Base-by-base conservation (phyloP, 2,329 filamentous ascomycete species). In the Aspergillus unguis region DNA sequence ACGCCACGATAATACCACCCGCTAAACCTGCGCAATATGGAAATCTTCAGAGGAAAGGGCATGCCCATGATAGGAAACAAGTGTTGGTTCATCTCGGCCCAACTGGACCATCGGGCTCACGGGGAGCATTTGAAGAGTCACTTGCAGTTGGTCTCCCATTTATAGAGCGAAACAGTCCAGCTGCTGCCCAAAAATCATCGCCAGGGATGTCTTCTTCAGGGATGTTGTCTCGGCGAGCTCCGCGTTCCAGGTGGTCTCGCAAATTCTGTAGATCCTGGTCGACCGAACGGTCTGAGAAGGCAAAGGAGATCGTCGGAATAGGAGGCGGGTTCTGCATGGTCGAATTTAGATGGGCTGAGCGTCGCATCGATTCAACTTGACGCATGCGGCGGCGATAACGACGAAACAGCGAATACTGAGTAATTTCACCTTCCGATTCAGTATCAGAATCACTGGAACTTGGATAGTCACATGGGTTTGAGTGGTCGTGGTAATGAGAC, bases 111-210 rank as follows among this genome's bases (percentile, higher is more conserved):
- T 65, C 60, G 40, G 55, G 9, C 27, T 49, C 50, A 17, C 64
- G 60, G n/a, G 58, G 55, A 17, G 58, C 57, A 25, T 58, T 58
- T 27, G 55, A 48, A 25, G 63, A 62, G n/a, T 66, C 55, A 26
- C 57, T 59, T 26, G 58, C 58, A 46, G 59, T 62, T 38, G 68
- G 56, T 47, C 66, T 62, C 28, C 64, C 65, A 46, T 63, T 62
- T 36, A 72, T 62, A 10, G 78, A 85, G 57, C 85, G 81, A 63
- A 78, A 85, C 58, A 89, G 77, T 38, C 86, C 86, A 53, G 80
- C 85, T 62, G 83, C 80, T 53, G 83, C 82, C 90, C 90, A 95
- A 84, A 87, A 92, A 58, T 90, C 85, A 56, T 94, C 88, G 17
- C 17, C 17, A 17, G 17, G 17, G 17, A 17, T 17, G 17, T 17